A percentile compares a stretch with the other conserved stretches of the same genome.
Conservation (phyloP, 2,329 filamentous ascomycete species). For the Xylaria sp. region DNA sequence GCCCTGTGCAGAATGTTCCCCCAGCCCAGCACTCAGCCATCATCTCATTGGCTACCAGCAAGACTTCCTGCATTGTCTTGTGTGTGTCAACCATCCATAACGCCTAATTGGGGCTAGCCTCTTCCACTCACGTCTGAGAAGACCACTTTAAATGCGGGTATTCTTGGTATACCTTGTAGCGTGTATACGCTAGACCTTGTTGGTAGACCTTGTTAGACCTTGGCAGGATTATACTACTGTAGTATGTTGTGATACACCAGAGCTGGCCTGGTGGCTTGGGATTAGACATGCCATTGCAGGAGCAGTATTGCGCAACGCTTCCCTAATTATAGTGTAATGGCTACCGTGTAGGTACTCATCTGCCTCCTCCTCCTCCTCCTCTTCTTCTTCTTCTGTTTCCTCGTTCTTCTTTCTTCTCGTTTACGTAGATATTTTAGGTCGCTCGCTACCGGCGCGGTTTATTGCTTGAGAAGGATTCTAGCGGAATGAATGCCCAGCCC, state of each 20-base stretch:
- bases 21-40: slow-evolving; percentile 18
- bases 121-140: slow-evolving; percentile 13
- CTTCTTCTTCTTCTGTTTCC: not conserved
- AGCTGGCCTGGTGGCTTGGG: slow-evolving; percentile 21
- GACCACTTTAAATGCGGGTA: slow-evolving; percentile 19
- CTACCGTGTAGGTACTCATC: not conserved
- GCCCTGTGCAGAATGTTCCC: slow-evolving; percentile 28
- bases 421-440: not conserved
- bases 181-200: not conserved
- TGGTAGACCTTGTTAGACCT: not conserved
- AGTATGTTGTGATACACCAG: slow-evolving; percentile 10
- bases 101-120: slow-evolving; percentile 35
- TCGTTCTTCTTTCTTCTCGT: not conserved
- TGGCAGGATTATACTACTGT: not conserved
- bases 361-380: too few species aligned
- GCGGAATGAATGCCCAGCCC: not conserved
- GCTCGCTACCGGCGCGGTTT: slow-evolving; percentile 2
- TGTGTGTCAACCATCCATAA: slow-evolving; percentile 37
- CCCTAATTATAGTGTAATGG: slow-evolving; percentile 10
- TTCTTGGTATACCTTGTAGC: not conserved
- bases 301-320: slow-evolving; percentile 2
- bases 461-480: not conserved
- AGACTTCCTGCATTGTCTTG: slow-evolving; percentile 38
- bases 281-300: slow-evolving; percentile 12
- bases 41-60: slow-evolving; percentile 36